Base-by-base conservation (phyloP, 495 filamentous ascomycete species). In the Mytilinidion resinicola region DNA sequence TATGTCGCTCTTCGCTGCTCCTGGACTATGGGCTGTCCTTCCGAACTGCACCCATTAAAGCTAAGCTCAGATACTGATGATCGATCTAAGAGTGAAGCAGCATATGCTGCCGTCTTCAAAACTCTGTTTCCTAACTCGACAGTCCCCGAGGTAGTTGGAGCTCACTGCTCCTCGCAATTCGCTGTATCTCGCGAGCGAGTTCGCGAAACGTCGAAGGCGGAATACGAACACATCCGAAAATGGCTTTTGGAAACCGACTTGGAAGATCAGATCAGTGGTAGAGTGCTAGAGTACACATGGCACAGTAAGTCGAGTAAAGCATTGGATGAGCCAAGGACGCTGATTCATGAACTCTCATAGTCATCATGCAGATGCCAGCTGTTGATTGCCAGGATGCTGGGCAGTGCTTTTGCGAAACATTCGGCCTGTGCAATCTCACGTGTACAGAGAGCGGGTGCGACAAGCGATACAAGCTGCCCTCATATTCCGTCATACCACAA, bases 281-380 rank as follows among this genome's bases (percentile, higher is more conserved):
- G 63, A 11, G 49, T 66, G 15, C 48, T 66, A 7, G 63, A 66
- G 56, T 66, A 66, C 33, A 59, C 59, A 59, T 66, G 63, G 63
- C 63, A 66, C 50, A 62, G 46, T 49, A 49, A 49, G 46, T 25
- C 17, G 7, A 8, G 15, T 14, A 25, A 2, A 1, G 9, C 9
- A 19, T 14, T 30, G 6, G 25, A 30, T 3, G 6, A 6, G 25
- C 9, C 3, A 12, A 8, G 2, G 46, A 33, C 9, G 25, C 17
- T 30, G 21, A 49, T 17, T 49, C 4, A 9, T 49, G 9, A 33
- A 30, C 33, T 49, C 21, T 9, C 8, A n/a, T 14, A 49, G 46
- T 66, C 12, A 62, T 66, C 41, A 62, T 66, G 35, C 59, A 59
- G 9, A 66, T 66, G 63, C 51, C 55, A 15, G 51, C 59, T 12